Conservation (phyloP, 352 stramenopile genomes). For the Globisporangium radiosum region DNA sequence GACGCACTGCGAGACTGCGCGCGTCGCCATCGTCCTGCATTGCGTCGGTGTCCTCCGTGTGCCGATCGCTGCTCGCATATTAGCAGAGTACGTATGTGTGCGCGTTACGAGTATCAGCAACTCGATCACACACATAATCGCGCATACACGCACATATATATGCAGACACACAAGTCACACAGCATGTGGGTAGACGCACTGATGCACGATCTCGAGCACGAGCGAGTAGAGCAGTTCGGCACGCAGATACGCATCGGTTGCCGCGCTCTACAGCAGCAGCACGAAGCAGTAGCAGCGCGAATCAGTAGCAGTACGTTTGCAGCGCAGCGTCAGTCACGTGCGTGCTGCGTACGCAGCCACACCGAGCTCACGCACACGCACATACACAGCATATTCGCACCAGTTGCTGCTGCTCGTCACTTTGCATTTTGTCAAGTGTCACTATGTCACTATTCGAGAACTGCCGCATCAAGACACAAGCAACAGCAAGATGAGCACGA, state of each 20-base stretch:
- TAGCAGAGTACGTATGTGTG: not conserved
- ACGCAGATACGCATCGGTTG: constrained; percentile 26
- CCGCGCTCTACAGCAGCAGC: constrained; percentile 4
- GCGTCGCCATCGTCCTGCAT: constrained; percentile 5
- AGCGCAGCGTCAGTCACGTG: no score
- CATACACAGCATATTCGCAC: no score
- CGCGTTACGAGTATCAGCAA: not conserved
- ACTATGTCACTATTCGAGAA: no score
- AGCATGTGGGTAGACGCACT: constrained; percentile 4
- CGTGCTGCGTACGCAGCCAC: not conserved
- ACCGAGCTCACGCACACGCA: no score
- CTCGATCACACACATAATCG: not conserved
- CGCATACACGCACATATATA: no score
- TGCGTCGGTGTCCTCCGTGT: not conserved
- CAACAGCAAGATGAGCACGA: not conserved
- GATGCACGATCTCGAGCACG: constrained; percentile 21
- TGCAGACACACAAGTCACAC: not conserved
- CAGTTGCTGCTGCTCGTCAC: no score
- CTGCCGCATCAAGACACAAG: no score
- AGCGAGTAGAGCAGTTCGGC: constrained; percentile 25
- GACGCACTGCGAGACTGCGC: constrained; percentile 10
- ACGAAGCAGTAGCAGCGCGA: not conserved
- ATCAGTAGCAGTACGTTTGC: no score
- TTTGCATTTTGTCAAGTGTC: no score
- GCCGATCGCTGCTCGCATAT: not conserved